Evolutionary conservation across 495 filamentous ascomycete genomes (phyloP).

Genomic region (Talaromyces liani): DNA sequence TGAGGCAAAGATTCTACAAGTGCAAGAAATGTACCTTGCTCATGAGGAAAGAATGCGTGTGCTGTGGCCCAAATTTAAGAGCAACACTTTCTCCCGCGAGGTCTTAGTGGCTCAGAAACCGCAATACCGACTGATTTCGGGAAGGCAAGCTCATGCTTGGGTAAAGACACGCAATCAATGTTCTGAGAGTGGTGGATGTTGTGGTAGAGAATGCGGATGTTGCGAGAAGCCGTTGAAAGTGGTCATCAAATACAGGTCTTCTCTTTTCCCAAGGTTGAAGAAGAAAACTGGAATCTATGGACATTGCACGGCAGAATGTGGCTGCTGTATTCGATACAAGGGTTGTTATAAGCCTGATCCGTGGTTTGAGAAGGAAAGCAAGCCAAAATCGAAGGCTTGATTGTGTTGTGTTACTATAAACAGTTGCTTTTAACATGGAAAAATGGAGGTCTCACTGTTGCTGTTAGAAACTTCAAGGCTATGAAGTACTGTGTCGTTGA

Average conservation of each 20-base stretch:
- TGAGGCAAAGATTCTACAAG: not conserved
- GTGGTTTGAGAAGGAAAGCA: not conserved
- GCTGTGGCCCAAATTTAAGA: no score
- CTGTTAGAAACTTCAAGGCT: not conserved
- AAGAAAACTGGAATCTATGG: not conserved
- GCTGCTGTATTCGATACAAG: not conserved
- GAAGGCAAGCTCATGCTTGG: no score
- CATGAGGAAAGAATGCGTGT: not conserved
- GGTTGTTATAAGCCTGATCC: not conserved
- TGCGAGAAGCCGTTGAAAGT: not conserved
- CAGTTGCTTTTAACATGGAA: not conserved
- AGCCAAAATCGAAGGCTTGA: not conserved
- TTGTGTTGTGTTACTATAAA: not conserved
- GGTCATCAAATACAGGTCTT: not conserved
- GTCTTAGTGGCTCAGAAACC: no score
- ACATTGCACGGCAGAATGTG: not conserved
- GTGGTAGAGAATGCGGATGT: not conserved
- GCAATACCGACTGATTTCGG: no score
- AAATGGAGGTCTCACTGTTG: not conserved
- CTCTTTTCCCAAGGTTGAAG: not conserved
- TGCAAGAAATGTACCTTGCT: not conserved
- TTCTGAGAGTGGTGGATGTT: not conserved
- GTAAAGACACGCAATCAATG: not conserved
- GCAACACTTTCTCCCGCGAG: no score
- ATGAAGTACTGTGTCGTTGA: no score